Conservation (phyloP, 495 filamentous ascomycete genomes). For the Lepidopterella palustris region DNA sequence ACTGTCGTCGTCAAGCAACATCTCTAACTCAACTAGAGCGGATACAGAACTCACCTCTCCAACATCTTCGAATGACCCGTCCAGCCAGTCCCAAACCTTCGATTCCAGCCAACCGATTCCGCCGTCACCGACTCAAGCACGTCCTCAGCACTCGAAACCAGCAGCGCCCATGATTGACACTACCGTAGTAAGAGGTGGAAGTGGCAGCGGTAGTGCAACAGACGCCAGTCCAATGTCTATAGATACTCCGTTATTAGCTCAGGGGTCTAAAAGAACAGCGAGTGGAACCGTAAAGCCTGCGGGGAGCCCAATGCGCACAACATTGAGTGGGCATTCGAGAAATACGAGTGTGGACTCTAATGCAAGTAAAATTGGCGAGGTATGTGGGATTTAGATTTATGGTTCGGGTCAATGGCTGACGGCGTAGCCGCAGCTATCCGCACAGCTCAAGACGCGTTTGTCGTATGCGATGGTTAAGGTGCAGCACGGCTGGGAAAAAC, state of each 20-base stretch:
- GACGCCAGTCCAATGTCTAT: conserved; percentile 24
- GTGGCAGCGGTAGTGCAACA: conserved; percentile 15
- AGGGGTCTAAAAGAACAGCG: conserved; percentile 26
- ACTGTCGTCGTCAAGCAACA: conserved; percentile 21
- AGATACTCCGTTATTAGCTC: conserved; percentile 17
- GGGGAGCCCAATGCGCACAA: neutral
- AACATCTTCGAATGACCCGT: conserved; percentile 10
- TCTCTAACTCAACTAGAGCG: conserved; percentile 19
- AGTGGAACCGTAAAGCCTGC: conserved; percentile 19
- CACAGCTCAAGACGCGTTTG: conserved; percentile 68
- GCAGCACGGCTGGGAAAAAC: conserved; percentile 73
- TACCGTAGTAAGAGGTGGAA: conserved; percentile 1
- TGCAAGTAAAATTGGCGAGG: conserved; percentile 67
- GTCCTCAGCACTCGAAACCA: conserved; percentile 9
- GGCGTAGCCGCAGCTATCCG: conserved; percentile 53
- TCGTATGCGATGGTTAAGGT: conserved; percentile 89
- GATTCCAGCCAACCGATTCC: conserved; percentile 6
- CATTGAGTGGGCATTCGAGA: conserved; percentile 51
- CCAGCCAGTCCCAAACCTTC: conserved; percentile 17
- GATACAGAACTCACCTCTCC: conserved; percentile 24
- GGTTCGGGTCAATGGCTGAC: conserved; percentile 19
- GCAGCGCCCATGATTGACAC: conserved; percentile 17
- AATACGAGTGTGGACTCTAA: conserved; percentile 58
- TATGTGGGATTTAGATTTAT: conserved; percentile 38
- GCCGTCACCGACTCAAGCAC: conserved; percentile 8